phyloP scores from a whole-genome alignment of 2,329 filamentous ascomycete genomes.

The Fusarium algeriense region DNA sequence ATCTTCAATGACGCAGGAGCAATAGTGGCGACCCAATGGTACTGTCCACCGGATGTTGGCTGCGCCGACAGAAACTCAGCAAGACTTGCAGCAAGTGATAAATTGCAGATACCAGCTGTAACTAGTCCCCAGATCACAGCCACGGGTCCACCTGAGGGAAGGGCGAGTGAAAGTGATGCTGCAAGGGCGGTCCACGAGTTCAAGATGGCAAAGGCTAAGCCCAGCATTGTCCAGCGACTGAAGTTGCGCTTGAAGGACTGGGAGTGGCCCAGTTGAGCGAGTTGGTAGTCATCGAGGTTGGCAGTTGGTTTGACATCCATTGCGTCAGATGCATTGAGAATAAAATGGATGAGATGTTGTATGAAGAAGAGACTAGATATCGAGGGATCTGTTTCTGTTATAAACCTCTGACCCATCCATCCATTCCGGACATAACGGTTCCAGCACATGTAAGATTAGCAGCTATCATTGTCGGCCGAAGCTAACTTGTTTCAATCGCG shows the following conservation, averaged over 20 bases:
- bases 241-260: slow-evolving; percentile 39
- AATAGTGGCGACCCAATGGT: slow-evolving; percentile 75
- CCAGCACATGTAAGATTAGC: background rate
- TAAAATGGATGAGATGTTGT: accelerated
- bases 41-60: slow-evolving; percentile 69
- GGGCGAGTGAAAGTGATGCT: slow-evolving; percentile 58
- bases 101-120: slow-evolving; percentile 52
- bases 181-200: slow-evolving; percentile 63
- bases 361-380: background rate
- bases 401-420: background rate
- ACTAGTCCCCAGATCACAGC: slow-evolving; percentile 74
- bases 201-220: slow-evolving; percentile 60
- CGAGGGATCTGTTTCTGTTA: background rate
- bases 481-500: slow-evolving; percentile 2
- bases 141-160: slow-evolving; percentile 73
- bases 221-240: slow-evolving; percentile 54
- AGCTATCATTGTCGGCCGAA: background rate
- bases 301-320: slow-evolving; percentile 22
- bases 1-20: slow-evolving; percentile 35
- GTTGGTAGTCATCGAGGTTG: slow-evolving; percentile 36
- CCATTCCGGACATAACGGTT: background rate
- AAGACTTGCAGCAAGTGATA: slow-evolving; percentile 70
- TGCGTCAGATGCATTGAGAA: background rate
- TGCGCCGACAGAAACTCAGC: slow-evolving; percentile 78
- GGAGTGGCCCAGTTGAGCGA: slow-evolving; percentile 38